Conservation (phyloP, 371 early-diverging fungal genomes). For the Capniomyces stellatus region DNA sequence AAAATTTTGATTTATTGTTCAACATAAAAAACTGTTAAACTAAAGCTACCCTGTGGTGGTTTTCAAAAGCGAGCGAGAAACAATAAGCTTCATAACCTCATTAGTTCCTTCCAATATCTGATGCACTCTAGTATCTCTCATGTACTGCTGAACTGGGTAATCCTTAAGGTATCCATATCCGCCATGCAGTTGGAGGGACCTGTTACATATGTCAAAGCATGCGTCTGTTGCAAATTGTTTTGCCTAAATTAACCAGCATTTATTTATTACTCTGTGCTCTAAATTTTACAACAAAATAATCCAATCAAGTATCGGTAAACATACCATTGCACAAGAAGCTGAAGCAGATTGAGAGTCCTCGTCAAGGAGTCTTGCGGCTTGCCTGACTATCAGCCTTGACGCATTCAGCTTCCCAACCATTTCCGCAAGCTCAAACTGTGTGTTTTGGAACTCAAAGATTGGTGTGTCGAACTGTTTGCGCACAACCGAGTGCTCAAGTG, state of each 20-base stretch:
- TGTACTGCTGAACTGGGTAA: conserved; percentile 33
- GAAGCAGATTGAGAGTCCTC: conserved; percentile 8
- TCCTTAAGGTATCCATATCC: conserved; percentile 45
- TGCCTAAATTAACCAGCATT: conserved; percentile 10
- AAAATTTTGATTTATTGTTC: background rate
- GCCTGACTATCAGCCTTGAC: conserved; percentile 34
- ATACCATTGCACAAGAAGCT: conserved; percentile 22
- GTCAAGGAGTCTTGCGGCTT: conserved; percentile 36
- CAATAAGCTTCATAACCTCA: conserved; percentile 38
- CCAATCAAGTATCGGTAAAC: background rate
- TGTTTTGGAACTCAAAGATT: conserved; percentile 28
- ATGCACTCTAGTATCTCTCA: conserved; percentile 40
- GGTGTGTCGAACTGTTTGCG: conserved; percentile 37
- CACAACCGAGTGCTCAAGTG: conserved; percentile 31
- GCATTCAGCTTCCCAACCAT: conserved; percentile 32
- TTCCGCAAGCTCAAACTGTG: conserved; percentile 41
- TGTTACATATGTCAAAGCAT: conserved; percentile 31
- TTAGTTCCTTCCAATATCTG: conserved; percentile 42
- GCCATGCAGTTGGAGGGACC: conserved; percentile 32
- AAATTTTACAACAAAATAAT: background rate
- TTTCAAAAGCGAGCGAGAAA: conserved; percentile 24
- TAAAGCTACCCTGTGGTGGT: background rate
- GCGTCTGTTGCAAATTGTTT: conserved; percentile 36
- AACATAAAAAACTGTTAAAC: background rate
- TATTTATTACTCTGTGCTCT: background rate